Conservation (phyloP, 129 eudicot species). For the Pittosporum tobira region DNA sequence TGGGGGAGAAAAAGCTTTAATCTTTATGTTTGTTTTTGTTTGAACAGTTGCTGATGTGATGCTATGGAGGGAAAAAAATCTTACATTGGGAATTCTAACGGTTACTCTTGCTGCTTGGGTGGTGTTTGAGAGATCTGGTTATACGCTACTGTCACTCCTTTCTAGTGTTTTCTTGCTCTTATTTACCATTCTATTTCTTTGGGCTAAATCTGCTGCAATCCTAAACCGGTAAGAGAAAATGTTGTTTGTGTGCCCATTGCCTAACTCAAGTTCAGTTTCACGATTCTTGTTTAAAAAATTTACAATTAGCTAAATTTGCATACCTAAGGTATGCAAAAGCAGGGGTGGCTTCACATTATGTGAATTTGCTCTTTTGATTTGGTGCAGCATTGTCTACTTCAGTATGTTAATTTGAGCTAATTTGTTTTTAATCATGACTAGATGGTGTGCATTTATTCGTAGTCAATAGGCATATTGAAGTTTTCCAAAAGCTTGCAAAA, state of each 20-base stretch:
- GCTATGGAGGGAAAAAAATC: conserved; percentile 63
- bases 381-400: not conserved
- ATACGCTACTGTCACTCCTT: conserved; percentile 53
- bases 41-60: conserved; percentile 84
- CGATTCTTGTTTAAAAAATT: not conserved
- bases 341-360: not conserved
- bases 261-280: conserved; percentile 9
- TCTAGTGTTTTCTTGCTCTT: conserved; percentile 79
- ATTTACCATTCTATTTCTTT: conserved; percentile 61
- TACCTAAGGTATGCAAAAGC: not conserved
- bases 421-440: not conserved
- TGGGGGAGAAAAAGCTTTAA: not conserved
- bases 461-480: too few relatives aligned
- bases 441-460: not conserved
- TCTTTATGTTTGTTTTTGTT: conserved; percentile 5
- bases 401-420: not conserved
- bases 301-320: not conserved
- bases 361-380: not conserved
- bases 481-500: too few relatives aligned
- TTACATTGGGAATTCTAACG: conserved; percentile 42
- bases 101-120: conserved; percentile 53
- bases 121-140: conserved; percentile 78
- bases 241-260: not conserved
- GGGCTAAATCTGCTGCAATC: conserved; percentile 92
- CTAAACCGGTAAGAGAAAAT: conserved; percentile 48